A percentile compares a stretch with the other conserved stretches of the same genome.
Conservation (phyloP, 2,329 filamentous ascomycete genomes). For the Endothia cerciana region DNA sequence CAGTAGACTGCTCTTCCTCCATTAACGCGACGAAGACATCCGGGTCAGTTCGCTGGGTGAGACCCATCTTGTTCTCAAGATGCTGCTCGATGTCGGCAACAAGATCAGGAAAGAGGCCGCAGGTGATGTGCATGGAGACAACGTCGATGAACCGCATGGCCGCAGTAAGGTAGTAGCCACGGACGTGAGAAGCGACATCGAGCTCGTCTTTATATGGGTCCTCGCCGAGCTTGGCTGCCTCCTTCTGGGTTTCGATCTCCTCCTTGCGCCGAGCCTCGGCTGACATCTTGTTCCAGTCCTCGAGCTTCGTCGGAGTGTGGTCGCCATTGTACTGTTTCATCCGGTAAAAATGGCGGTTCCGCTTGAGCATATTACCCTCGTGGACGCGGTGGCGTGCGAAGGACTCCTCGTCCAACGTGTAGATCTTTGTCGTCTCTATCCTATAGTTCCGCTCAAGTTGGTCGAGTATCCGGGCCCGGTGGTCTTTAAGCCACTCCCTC, state of each 20-base stretch:
- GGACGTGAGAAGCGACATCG: slow-evolving; percentile 63
- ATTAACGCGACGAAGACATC: slow-evolving; percentile 40
- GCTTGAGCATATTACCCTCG: slow-evolving; percentile 50
- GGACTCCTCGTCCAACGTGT: slow-evolving; percentile 58
- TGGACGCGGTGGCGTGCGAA: slow-evolving; percentile 50
- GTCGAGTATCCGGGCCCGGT: slow-evolving; percentile 40
- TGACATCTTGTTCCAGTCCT: slow-evolving; percentile 50
- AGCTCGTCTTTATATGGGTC: slow-evolving; percentile 66
- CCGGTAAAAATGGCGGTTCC: slow-evolving; percentile 54
- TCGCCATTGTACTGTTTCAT: slow-evolving; percentile 46
- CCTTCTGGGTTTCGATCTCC: slow-evolving; percentile 44
- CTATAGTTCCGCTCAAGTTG: slow-evolving; percentile 51
- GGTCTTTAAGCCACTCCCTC: slow-evolving; percentile 47
- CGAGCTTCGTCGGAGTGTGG: slow-evolving; percentile 34
- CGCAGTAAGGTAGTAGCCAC: slow-evolving; percentile 72
- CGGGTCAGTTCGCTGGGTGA: slow-evolving; percentile 35
- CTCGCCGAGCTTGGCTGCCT: slow-evolving; percentile 52
- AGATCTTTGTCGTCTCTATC: slow-evolving; percentile 59
- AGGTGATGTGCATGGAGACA: slow-evolving; percentile 51
- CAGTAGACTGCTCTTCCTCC: slow-evolving; percentile 42
- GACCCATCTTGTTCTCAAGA: slow-evolving; percentile 49
- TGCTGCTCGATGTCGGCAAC: slow-evolving; percentile 45
- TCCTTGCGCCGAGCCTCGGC: slow-evolving; percentile 53
- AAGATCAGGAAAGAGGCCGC: slow-evolving; percentile 53
- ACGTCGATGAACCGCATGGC: slow-evolving; percentile 66